A percentile compares a stretch with the other conserved stretches of the same genome.
Evolutionary conservation across 257 asterid genomes (phyloP).

Genomic region (Fraxinus cuspidata): DNA sequence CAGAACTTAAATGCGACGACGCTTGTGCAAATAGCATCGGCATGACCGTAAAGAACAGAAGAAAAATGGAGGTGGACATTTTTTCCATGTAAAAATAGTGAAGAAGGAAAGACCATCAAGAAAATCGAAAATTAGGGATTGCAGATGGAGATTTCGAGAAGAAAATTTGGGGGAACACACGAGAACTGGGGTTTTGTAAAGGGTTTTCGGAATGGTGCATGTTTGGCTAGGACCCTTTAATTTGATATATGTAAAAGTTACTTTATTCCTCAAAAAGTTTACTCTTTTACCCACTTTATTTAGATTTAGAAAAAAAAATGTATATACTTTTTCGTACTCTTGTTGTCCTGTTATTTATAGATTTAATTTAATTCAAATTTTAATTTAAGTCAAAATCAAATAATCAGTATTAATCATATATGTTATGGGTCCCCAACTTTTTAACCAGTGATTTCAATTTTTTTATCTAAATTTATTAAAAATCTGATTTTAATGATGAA

Average conservation of each 20-base stretch:
- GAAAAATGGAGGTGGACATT: slow-evolving; percentile 30
- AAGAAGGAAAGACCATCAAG: slow-evolving; percentile 27
- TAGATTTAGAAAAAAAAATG: too few species aligned
- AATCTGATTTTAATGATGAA: too few species aligned
- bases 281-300: too few species aligned
- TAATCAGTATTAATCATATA: too few species aligned
- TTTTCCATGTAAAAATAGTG: slow-evolving; percentile 45
- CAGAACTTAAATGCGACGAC: slow-evolving; percentile 39
- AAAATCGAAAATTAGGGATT: slow-evolving; percentile 2
- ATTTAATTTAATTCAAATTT: too few species aligned
- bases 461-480: too few species aligned
- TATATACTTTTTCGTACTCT: too few species aligned
- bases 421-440: too few species aligned
- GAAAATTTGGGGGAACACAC: not conserved
- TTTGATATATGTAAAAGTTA: too few species aligned
- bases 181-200: slow-evolving; percentile 35
- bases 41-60: slow-evolving; percentile 26
- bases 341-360: too few species aligned
- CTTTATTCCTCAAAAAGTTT: not conserved
- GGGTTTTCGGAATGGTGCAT: slow-evolving; percentile 24
- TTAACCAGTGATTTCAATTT: too few species aligned
- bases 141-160: not conserved
- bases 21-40: slow-evolving; percentile 32
- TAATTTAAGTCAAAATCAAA: too few species aligned
- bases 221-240: not conserved